A percentile compares a stretch with the other conserved stretches of the same genome.
Evolutionary conservation across 1,139 yeast genomes (phyloP).

Genomic region (Yamadazyma oceani): DNA sequence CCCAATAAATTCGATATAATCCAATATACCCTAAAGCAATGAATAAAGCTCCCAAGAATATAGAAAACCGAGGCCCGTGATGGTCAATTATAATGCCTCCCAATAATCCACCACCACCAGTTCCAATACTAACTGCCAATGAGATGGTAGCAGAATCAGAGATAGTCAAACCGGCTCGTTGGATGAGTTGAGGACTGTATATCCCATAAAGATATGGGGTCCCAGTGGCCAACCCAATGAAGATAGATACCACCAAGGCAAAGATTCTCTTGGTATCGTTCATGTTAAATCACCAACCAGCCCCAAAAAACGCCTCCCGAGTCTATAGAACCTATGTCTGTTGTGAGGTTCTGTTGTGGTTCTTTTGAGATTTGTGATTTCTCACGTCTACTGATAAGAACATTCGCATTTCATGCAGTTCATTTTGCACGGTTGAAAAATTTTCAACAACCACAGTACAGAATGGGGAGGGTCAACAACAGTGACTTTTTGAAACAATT

Average conservation of each 20-base stretch:
- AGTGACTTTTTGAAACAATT: constrained; percentile 37
- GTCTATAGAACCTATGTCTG: too few relatives aligned
- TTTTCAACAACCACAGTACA: background rate
- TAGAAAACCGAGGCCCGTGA: constrained; percentile 54
- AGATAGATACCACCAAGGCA: constrained; percentile 22
- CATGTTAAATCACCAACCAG: background rate
- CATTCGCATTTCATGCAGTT: background rate
- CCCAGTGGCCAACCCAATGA: constrained; percentile 52
- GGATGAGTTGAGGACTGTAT: constrained; percentile 68
- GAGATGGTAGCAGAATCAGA: constrained; percentile 65
- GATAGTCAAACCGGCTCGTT: constrained; percentile 55
- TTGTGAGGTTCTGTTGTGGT: too few relatives aligned
- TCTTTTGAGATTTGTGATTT: too few relatives aligned
- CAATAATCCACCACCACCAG: constrained; percentile 66
- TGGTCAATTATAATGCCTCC: constrained; percentile 68
- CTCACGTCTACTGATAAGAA: constrained; percentile 2
- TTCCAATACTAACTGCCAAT: constrained; percentile 60
- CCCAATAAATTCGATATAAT: constrained; percentile 31
- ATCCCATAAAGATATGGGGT: constrained; percentile 73
- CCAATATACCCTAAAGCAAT: constrained; percentile 45
- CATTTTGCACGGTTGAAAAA: background rate
- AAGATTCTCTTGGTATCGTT: constrained; percentile 14
- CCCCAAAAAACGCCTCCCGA: too few relatives aligned
- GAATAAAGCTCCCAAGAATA: constrained; percentile 52
- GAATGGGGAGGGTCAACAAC: constrained; percentile 42